phyloP scores from a whole-genome alignment of 345 rosid species.

The Eucalyptus regnans region DNA sequence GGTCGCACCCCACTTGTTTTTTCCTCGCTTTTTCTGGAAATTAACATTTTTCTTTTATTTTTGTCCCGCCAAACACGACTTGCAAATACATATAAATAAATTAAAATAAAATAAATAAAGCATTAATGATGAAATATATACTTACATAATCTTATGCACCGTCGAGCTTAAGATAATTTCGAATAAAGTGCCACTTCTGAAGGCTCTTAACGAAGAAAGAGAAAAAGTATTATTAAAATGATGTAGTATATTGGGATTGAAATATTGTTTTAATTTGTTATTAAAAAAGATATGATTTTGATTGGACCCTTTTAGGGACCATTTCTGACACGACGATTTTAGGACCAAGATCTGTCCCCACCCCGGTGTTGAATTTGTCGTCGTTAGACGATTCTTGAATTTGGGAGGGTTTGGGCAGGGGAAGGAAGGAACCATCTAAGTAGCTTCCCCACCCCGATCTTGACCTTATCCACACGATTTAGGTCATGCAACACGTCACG shows the following conservation, averaged over 20 bases:
- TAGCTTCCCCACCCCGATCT: neutral
- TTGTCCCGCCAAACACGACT: neutral
- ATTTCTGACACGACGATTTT: neutral
- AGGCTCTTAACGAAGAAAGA: neutral
- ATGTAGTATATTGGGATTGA: neutral
- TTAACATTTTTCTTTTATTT: neutral
- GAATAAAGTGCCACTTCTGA: neutral
- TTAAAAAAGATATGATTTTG: neutral
- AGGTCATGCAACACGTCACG: neutral
- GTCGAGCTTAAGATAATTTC: neutral
- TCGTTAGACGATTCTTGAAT: neutral
- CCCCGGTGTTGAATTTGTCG: neutral
- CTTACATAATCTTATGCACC: neutral
- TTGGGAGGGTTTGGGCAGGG: neutral
- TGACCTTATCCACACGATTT: neutral
- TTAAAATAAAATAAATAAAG: neutral
- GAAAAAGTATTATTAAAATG: neutral
- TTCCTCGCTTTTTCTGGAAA: neutral
- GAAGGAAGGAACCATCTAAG: neutral
- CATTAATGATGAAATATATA: neutral
- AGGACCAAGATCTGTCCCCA: neutral
- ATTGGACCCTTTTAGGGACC: neutral
- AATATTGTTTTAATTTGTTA: neutral
- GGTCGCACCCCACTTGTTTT: neutral
- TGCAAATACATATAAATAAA: neutral